Evolutionary conservation across 2,329 filamentous ascomycete genomes (phyloP).

Genomic region (Leptographium wingfieldii): DNA sequence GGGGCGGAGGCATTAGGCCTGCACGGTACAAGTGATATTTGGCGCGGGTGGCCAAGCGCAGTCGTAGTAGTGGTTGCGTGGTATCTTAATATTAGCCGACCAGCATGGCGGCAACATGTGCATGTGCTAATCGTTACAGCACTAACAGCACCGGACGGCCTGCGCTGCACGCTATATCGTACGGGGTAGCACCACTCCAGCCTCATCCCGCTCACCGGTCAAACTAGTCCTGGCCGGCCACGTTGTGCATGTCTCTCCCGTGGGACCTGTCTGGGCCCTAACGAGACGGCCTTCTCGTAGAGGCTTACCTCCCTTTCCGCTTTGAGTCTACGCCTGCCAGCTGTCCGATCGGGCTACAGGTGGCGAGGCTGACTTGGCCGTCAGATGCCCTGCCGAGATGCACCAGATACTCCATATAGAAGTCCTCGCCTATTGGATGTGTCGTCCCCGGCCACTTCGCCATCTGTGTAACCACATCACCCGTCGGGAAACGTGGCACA

Average conservation of each 20-base stretch:
- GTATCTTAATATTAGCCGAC: neutral
- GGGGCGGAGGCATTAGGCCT: neutral
- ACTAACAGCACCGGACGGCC: slow-evolving; percentile 1
- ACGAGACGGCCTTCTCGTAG: neutral
- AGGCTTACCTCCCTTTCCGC: neutral
- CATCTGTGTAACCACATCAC: neutral
- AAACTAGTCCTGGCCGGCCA: neutral
- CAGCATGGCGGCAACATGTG: neutral
- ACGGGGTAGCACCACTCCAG: slow-evolving; percentile 3
- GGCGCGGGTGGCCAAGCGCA: neutral
- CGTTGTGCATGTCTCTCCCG: neutral
- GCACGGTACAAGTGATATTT: neutral
- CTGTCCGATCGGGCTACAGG: too few relatives aligned
- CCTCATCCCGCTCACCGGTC: slow-evolving; percentile 1
- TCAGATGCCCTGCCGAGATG: too few relatives aligned
- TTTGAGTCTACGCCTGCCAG: neutral
- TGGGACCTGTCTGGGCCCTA: neutral
- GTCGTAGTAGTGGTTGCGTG: neutral
- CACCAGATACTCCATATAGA: too few relatives aligned
- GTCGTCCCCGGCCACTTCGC: too few relatives aligned
- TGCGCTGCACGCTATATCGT: neutral
- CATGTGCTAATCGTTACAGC: slow-evolving; percentile 1
- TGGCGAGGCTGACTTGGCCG: too few relatives aligned
- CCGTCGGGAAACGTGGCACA: neutral
- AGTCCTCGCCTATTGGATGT: too few relatives aligned